Evolutionary conservation across 768 basidiomycete genomes (phyloP), one percentile per base, ranked within the genome.

Genomic region (Rhizopogon sp.): DNA sequence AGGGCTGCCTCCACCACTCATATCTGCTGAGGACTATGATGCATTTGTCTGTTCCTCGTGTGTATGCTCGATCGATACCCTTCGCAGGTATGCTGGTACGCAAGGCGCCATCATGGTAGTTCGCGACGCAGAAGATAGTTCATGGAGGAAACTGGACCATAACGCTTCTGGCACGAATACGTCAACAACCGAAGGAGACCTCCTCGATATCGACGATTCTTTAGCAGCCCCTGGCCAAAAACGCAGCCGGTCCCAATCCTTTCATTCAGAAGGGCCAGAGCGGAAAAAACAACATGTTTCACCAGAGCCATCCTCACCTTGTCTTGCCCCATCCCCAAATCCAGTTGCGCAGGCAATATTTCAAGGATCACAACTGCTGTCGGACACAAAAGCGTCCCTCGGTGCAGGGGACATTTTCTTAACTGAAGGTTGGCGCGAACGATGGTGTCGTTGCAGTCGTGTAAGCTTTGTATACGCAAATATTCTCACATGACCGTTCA

Each of bases 361-460:
- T 28, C 59, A 58, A 39, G 10, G 43, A n/a, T 5, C 37, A 16
- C 66, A n/a, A 56, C 33, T 14, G 8, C 14, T 5, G 8, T 22
- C 47, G 3, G 60, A n/a, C 56, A 62, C 53, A 60, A 56, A 49
- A 17, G 57, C 58, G 50, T 60, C 62, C 2, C 64, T 82, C 14
- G 82, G 88, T 28, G 72, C 78, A 3, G 88, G 89, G 0, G 91
- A 93, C 61, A 65, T 91, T 31, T 93, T 93, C 68, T 72, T 93
- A 44, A 82, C 81, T 0, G 81, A 86, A 20, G 84, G 82, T 16
- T 93, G 85, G 71, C 80, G 88, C 55, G 74, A 82, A 39, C 77
- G 84, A n/a, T 93, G 91, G 91, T 93, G 91, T 67, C 79, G 74
- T 43, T 93, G 91, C 60, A 65, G 71, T 52, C 70, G 72, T 43